Percentiles rank a stretch among this genome's conserved stretches.
Conservation (phyloP, 148 eudicot genomes). For the Spergularia bocconei region DNA sequence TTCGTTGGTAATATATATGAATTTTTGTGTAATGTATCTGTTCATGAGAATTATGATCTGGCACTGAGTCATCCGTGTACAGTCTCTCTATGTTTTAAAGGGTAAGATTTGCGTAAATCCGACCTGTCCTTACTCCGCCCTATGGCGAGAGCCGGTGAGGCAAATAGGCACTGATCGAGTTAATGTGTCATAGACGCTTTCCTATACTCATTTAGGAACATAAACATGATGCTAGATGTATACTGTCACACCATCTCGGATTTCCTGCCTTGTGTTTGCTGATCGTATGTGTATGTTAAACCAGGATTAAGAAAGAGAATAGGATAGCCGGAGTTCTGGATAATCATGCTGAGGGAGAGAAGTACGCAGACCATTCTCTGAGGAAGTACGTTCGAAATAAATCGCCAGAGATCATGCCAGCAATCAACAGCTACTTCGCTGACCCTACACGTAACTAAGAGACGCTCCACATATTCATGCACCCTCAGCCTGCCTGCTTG, state of each 20-base stretch:
- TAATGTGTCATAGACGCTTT: no score
- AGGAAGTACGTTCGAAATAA: slow-evolving; percentile 51
- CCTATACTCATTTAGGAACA: no score
- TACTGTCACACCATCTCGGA: no score
- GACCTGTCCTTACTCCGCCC: background rate
- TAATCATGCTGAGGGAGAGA: slow-evolving; percentile 59
- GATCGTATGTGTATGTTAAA: background rate
- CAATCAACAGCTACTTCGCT: slow-evolving; percentile 40
- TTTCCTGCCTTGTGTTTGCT: background rate
- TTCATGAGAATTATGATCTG: no score
- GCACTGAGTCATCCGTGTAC: no score
- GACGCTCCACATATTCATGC: background rate
- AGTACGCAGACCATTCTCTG: slow-evolving; percentile 46
- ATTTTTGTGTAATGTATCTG: no score
- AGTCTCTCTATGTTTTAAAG: background rate
- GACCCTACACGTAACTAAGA: slow-evolving; percentile 26
- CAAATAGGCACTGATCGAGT: no score
- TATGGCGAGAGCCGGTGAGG: no score
- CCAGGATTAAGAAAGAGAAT: slow-evolving; percentile 60
- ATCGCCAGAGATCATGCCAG: slow-evolving; percentile 50
- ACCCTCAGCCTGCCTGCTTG: background rate
- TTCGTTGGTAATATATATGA: no score
- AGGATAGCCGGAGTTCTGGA: slow-evolving; percentile 64
- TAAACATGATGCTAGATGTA: no score
- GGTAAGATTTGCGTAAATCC: no score